phyloP scores from a whole-genome alignment of 2,329 filamentous ascomycete genomes.

The Pyrenochaeta sp. region DNA sequence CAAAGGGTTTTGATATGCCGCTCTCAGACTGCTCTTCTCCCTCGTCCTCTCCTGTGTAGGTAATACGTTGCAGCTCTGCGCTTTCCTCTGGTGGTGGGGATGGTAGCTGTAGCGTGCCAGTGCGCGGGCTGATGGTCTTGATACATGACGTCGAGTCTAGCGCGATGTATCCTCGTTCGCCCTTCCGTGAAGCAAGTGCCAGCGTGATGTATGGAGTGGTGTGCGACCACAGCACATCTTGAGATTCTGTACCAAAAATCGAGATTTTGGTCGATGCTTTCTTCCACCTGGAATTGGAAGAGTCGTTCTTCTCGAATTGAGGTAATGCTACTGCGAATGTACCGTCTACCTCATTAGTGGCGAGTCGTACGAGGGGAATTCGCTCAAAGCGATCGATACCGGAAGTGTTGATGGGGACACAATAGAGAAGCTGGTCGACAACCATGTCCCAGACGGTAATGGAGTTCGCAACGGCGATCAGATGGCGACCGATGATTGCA shows the following conservation, averaged over 20 bases:
- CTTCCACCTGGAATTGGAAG: conserved; percentile 48
- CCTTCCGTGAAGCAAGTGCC: conserved; percentile 70
- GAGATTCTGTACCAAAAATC: conserved; percentile 71
- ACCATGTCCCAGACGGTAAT: conserved; percentile 87
- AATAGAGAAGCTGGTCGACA: conserved; percentile 75
- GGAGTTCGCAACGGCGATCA: conserved; percentile 77
- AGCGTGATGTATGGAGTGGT: conserved; percentile 67
- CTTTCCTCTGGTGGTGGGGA: conserved; percentile 46
- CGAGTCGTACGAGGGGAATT: conserved; percentile 65
- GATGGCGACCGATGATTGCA: conserved; percentile 74
- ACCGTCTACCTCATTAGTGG: conserved; percentile 68
- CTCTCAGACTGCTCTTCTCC: conserved; percentile 10
- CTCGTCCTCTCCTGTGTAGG: conserved; percentile 13
- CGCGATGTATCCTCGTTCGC: conserved; percentile 75
- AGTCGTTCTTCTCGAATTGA: conserved; percentile 45
- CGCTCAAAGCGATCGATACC: conserved; percentile 47
- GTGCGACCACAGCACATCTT: conserved; percentile 66
- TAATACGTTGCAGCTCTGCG: conserved; percentile 31
- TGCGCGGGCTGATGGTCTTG: conserved; percentile 54
- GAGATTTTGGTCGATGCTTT: conserved; percentile 60
- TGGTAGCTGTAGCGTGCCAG: conserved; percentile 34
- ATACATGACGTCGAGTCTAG: conserved; percentile 81
- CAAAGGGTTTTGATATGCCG: conserved; percentile 4
- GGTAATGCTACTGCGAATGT: conserved; percentile 55
- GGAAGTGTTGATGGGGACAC: conserved; percentile 61